Base-by-base conservation (phyloP, 192 early-diverging fungal genomes). In the Nowakowskiella sp. region DNA sequence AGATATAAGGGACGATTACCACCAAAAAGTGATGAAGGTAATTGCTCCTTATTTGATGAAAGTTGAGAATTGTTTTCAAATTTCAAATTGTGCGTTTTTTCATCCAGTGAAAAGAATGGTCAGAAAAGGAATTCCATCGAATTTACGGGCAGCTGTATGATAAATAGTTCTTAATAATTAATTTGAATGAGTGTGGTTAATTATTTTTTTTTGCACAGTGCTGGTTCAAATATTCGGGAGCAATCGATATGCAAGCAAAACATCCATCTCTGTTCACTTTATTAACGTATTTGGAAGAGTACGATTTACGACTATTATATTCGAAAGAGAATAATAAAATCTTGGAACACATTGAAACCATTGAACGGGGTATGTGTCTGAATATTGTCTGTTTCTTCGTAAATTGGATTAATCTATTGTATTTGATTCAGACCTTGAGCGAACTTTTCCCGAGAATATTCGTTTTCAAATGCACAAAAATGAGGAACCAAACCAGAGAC, bases 371-470 rank as follows among this genome's bases (percentile, higher is more conserved):
- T 80, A 61, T 13, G 55, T 3, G 28, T 30, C 25, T 21, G 24
- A 28, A 50, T 4, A 13, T 2, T 67, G 23, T 61, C 6, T 31
- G 49, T 53, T 9, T 33, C 13, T 25, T 34, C 26, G 23, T 62
- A 6, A 13, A 16, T 27, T 66, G 5, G 19, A 31, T 3, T 19
- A 42, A 60, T 36, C 4, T 9, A 19, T 13, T 23, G 23, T 27
- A 33, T 44, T 21, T 25, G 23, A 21, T 16, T 21, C 51, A 85
- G 88, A 87, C 67, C 60, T 89, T 26, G 79, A 87, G 54, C 71
- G 85, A 9, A 86, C 86, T 0, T 88, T 87, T 49, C 85, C 86
- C 1, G 81, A 88, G 53, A 90, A 90, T 49, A 71, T 72, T 31
- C 67, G 78, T 44, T 88, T 90, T 58, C 65, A 72, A 46, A 70